phyloP scores from a whole-genome alignment of 2,329 filamentous ascomycete species.

The Pyricularia pennisetigena region DNA sequence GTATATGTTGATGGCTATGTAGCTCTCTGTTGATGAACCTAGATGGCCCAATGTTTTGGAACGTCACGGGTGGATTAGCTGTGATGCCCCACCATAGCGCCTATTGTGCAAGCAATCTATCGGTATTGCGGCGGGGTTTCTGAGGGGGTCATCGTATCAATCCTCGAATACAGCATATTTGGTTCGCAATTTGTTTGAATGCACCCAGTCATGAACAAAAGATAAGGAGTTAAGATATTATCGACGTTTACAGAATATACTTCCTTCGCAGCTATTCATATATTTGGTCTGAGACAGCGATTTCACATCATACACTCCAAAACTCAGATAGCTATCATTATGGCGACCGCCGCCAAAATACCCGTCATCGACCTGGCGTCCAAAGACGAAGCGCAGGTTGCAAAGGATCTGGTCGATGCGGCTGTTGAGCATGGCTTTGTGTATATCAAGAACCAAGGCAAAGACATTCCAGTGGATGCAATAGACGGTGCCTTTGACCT shows the following conservation, averaged over 20 bases:
- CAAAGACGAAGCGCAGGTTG: conserved; percentile 41
- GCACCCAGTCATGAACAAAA: too few species aligned
- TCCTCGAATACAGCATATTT: too few species aligned
- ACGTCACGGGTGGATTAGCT: too few species aligned
- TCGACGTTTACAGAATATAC: background rate
- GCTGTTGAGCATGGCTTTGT: conserved; percentile 81
- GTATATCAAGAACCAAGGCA: conserved; percentile 69
- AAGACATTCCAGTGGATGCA: conserved; percentile 54
- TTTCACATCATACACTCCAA: background rate
- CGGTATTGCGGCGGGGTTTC: too few species aligned
- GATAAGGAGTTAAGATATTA: too few species aligned
- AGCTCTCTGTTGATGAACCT: too few species aligned
- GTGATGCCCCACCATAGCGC: too few species aligned
- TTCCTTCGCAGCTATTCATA: background rate
- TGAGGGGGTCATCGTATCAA: too few species aligned
- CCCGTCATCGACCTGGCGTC: conserved; percentile 76
- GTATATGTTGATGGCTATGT: too few species aligned
- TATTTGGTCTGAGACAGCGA: background rate
- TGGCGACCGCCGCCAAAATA: conserved; percentile 39
- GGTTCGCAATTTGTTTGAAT: too few species aligned
- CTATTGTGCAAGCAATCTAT: too few species aligned
- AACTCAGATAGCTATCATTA: background rate
- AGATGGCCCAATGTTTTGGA: too few species aligned
- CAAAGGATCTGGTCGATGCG: conserved; percentile 66
- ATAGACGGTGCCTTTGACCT: conserved; percentile 66